Base-by-base conservation (phyloP, 2,329 filamentous ascomycete genomes). In the Epichloe brachyelytri region DNA sequence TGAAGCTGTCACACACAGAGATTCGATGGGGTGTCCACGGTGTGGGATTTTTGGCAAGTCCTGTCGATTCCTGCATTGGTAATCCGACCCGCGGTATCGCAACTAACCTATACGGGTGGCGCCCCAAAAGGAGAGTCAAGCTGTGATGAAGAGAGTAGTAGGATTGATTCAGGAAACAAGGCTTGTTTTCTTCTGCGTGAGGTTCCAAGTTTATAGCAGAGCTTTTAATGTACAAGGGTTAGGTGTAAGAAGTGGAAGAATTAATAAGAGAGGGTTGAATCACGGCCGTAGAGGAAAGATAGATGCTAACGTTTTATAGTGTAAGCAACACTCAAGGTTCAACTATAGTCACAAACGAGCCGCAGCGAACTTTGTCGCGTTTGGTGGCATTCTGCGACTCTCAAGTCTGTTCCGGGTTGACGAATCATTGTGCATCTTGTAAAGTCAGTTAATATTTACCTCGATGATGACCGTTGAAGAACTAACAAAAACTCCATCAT, bases 131-230 rank as follows among this genome's bases (percentile, higher is more conserved):
- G 50, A 65, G 65, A 46, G 64, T 71, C 52, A 68, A 68, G 72
- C 62, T 76, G 74, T 54, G 73, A 76, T 57, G 66, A 74, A 58
- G 60, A 55, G 20, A 65, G 63, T 11, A 71, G 69, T 50, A 60
- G 58, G 22, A 71, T 71, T 49, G 71, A 69, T 57, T 53, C 59
- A 49, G 67, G 61, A 48, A 70, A 70, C 52, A 66, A 67, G 37
- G 63, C 59, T 20, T 58, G 59, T 7, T 68, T 5, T 69, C 68
- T n/a, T 71, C 69, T 53, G 63, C 68, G 44, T 61, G 63, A 34
- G 53, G 54, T 39, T 57, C 64, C 54, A 71, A 72, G 57, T 71
- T 71, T 50, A 64, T 72, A 22, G 56, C 59, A 17, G 65, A n/a
- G 60, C 17, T 30, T 30, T 30, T 10, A 30, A 11, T 30, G 30